phyloP scores from a whole-genome alignment of 148 eudicot genomes.

The Dianthus caryophyllus region DNA sequence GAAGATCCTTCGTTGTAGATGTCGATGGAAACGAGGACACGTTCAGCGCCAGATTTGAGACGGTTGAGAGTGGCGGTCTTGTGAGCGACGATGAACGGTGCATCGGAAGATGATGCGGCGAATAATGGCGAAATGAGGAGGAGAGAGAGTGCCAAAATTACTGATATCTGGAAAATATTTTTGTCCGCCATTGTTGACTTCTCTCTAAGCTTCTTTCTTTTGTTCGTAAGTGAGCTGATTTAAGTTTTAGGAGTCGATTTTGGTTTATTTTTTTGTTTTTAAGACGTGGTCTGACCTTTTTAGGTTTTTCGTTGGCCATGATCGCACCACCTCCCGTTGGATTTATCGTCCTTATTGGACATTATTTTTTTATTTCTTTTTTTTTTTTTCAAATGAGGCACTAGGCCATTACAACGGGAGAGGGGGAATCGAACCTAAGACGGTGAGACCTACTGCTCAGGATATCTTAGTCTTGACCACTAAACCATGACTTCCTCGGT shows the following conservation, averaged over 20 bases:
- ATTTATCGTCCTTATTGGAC: too few species aligned
- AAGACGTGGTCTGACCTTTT: too few species aligned
- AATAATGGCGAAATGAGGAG: background rate
- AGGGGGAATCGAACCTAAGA: too few species aligned
- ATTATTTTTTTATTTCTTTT: slow-evolving; percentile 12
- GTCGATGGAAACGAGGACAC: slow-evolving; percentile 68
- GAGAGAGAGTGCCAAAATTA: slow-evolving; percentile 20
- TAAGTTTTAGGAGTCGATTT: background rate
- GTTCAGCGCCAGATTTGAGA: slow-evolving; percentile 77
- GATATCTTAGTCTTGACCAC: too few species aligned
- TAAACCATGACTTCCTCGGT: too few species aligned
- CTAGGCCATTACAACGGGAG: too few species aligned
- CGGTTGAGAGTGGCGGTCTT: slow-evolving; percentile 71
- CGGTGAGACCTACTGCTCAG: too few species aligned
- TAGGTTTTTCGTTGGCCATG: too few species aligned
- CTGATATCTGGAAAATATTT: slow-evolving; percentile 3
- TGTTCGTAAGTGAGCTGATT: background rate
- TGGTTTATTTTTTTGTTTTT: too few species aligned
- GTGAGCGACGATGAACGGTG: slow-evolving; percentile 80
- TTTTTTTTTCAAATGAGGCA: too few species aligned
- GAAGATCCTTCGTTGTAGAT: slow-evolving; percentile 86
- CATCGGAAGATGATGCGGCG: slow-evolving; percentile 43
- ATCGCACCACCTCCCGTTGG: too few species aligned
- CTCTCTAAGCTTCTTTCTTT: background rate
- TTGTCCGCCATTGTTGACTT: slow-evolving; percentile 33